Evolutionary conservation across 768 basidiomycete genomes (phyloP).

Genomic region (Lanmaoa pseudosensibilis): DNA sequence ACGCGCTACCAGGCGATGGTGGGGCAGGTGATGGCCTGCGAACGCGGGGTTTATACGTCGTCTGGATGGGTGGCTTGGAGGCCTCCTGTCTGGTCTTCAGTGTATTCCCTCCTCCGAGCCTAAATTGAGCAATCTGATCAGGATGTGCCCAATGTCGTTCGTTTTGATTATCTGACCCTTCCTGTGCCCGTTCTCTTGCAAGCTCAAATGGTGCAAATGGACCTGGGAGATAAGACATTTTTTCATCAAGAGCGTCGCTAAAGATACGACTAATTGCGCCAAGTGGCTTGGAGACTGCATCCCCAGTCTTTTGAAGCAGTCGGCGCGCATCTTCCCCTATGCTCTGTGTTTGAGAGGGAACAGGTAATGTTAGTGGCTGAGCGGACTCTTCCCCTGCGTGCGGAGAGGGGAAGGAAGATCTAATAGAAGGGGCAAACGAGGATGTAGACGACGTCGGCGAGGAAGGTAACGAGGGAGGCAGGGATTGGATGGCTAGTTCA

Average conservation of each 20-base stretch:
- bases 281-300: conserved; percentile 88
- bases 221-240: conserved; percentile 62
- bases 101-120: conserved; percentile 34
- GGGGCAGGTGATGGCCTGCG: conserved; percentile 51
- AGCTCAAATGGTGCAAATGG: conserved; percentile 71
- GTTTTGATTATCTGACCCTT: conserved; percentile 36
- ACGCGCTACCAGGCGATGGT: conserved; percentile 19
- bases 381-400: conserved; percentile 91
- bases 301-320: conserved; percentile 86
- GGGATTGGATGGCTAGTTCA: conserved; percentile 55
- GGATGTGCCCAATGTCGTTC: conserved; percentile 42
- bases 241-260: conserved; percentile 77
- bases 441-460: conserved; percentile 34
- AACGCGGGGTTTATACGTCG: conserved; percentile 76
- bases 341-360: conserved; percentile 34
- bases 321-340: conserved; percentile 71
- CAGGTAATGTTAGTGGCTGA: conserved; percentile 66
- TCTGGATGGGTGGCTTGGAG: conserved; percentile 41
- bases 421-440: conserved; percentile 39
- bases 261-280: conserved; percentile 86
- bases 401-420: conserved; percentile 40
- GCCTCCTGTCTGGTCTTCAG: conserved; percentile 29
- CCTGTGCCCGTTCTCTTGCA: conserved; percentile 48
- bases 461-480: conserved; percentile 34
- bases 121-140: conserved; percentile 35